Percentiles rank a stretch among this genome's conserved stretches.
Conservation (phyloP, 2,329 filamentous ascomycete genomes). For the Alternaria brassicae region DNA sequence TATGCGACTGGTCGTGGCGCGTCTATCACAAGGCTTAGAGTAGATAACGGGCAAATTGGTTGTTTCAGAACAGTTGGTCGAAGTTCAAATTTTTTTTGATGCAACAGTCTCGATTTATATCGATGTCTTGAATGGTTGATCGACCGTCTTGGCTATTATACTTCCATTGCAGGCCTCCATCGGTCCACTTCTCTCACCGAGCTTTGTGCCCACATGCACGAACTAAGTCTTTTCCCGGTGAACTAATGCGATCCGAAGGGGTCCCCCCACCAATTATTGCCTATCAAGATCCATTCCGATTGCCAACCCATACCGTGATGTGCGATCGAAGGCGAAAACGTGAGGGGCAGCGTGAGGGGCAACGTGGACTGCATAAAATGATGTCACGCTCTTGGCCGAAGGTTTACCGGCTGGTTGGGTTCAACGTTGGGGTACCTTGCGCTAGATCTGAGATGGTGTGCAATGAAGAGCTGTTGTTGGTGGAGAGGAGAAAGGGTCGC, state of each 20-base stretch:
- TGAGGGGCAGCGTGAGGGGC: conserved; percentile 21
- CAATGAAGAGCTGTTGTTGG: conserved; percentile 19
- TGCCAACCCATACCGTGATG: conserved; percentile 14
- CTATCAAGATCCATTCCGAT: neutral
- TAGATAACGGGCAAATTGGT: neutral
- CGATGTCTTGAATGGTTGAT: neutral
- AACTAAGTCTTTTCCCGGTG: conserved; percentile 11
- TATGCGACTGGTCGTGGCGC: conserved; percentile 17
- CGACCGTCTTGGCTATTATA: conserved; percentile 7
- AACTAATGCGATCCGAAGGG: conserved; percentile 5
- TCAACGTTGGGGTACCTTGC: conserved; percentile 19
- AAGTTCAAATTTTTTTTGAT: neutral
- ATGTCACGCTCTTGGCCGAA: conserved; percentile 24
- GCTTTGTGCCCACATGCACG: conserved; percentile 10
- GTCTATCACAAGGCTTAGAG: neutral
- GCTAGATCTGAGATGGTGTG: conserved; percentile 20
- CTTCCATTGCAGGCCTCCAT: conserved; percentile 9
- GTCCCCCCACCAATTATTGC: conserved; percentile 16
- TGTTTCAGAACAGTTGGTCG: neutral
- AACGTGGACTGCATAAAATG: conserved; percentile 13
- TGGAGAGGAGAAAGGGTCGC: conserved; percentile 13
- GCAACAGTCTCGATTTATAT: neutral
- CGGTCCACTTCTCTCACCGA: conserved; percentile 13
- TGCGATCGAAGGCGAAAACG: conserved; percentile 16
- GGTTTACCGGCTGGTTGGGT: conserved; percentile 5